Evolutionary conservation across 352 stramenopile genomes (phyloP).

Genomic region (Poterioochromonas sp.): DNA sequence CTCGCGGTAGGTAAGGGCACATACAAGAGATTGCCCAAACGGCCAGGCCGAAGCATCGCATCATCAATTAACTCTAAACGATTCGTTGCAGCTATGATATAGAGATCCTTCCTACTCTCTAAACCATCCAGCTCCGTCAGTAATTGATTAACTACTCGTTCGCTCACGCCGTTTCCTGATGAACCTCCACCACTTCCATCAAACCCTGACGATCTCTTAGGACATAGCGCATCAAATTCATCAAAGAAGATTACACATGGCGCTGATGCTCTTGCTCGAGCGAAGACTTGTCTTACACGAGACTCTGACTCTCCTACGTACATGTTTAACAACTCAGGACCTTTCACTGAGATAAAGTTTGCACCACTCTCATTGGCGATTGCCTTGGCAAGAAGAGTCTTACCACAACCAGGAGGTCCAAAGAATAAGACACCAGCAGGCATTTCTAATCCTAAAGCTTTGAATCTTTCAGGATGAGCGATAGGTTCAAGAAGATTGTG

Average conservation of each 20-base stretch:
- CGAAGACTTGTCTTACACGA: conserved; percentile 74
- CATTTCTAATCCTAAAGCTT: conserved; percentile 84
- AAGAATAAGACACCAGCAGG: conserved; percentile 94
- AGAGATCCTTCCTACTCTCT: conserved; percentile 54
- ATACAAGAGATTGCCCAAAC: conserved; percentile 96
- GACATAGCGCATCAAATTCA: conserved; percentile 93
- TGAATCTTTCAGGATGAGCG: conserved; percentile 84
- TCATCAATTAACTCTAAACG: conserved; percentile 95
- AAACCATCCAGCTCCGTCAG: conserved; percentile 94
- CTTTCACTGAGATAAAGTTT: conserved; percentile 98
- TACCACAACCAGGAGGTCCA: conserved; percentile 91
- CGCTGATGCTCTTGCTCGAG: conserved; percentile 86
- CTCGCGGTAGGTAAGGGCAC: conserved; percentile 81
- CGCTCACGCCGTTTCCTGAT: conserved; percentile 85
- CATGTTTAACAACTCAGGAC: conserved; percentile 96
- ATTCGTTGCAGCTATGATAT: conserved; percentile 78
- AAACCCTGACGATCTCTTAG: conserved; percentile 52
- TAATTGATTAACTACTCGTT: conserved; percentile 94
- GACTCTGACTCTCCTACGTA: conserved; percentile 95
- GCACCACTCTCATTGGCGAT: conserved; percentile 93
- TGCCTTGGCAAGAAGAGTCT: conserved; percentile 96
- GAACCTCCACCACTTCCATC: conserved; percentile 34
- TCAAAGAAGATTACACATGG: conserved; percentile 99
- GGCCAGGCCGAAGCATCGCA: conserved; percentile 93
- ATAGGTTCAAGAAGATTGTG: conserved; percentile 95